phyloP scores from a whole-genome alignment of 192 early-diverging fungal genomes.

The Coemansia sp. region DNA sequence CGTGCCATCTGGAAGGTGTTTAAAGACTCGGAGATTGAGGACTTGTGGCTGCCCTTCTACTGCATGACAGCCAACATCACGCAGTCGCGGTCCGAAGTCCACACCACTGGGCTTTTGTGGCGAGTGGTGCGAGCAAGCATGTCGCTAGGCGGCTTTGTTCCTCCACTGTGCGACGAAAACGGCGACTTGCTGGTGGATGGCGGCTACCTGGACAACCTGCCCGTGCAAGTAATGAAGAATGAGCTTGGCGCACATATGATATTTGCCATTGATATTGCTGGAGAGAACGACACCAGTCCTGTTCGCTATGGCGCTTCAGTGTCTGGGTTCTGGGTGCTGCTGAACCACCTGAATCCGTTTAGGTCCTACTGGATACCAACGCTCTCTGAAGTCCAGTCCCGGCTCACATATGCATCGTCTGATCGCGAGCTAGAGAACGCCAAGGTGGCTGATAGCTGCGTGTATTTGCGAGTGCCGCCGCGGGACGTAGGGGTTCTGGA shows the following conservation, averaged over 20 bases:
- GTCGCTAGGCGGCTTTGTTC: constrained; percentile 93
- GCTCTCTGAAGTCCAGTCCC: constrained; percentile 90
- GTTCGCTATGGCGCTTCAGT: constrained; percentile 88
- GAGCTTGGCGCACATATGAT: constrained; percentile 82
- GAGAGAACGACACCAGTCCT: constrained; percentile 89
- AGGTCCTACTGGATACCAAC: constrained; percentile 71
- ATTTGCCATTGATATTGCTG: constrained; percentile 93
- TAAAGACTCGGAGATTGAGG: constrained; percentile 89
- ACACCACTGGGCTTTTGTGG: constrained; percentile 93
- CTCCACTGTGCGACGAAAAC: constrained; percentile 88
- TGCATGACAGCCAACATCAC: constrained; percentile 96
- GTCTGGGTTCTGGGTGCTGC: constrained; percentile 87
- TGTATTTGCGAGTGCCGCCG: constrained; percentile 88
- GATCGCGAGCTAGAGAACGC: constrained; percentile 88
- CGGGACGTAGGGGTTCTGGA: constrained; percentile 82
- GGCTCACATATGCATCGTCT: constrained; percentile 89
- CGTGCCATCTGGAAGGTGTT: constrained; percentile 95
- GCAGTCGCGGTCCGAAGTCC: constrained; percentile 87
- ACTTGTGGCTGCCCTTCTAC: constrained; percentile 97
- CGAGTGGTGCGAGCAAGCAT: constrained; percentile 96
- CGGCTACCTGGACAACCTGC: constrained; percentile 97
- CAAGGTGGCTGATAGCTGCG: constrained; percentile 72
- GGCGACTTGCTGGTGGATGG: constrained; percentile 98
- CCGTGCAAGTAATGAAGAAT: constrained; percentile 77
- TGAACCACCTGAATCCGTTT: constrained; percentile 82